phyloP scores from a whole-genome alignment of 2,329 filamentous ascomycete genomes.

The Meredithiella fracta region DNA sequence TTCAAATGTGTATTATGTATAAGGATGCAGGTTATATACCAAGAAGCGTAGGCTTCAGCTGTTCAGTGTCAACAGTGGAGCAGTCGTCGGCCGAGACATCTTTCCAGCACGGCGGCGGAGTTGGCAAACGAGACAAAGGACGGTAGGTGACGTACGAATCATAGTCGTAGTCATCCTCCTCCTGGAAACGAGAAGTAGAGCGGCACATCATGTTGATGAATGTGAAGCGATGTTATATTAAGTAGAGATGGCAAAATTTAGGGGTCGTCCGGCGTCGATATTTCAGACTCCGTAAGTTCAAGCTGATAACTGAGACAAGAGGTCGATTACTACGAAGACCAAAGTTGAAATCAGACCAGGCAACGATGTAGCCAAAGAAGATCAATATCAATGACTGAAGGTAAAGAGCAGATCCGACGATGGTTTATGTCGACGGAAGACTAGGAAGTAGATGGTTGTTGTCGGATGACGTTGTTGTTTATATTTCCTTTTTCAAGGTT shows the following conservation, averaged over 20 bases:
- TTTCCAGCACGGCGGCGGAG: slow-evolving; percentile 42
- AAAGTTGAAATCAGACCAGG: background rate
- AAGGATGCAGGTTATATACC: slow-evolving; percentile 20
- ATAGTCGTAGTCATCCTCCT: slow-evolving; percentile 22
- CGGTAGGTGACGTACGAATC: slow-evolving; percentile 45
- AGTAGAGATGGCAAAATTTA: background rate
- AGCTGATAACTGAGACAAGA: background rate
- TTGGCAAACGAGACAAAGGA: slow-evolving; percentile 50
- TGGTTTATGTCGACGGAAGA: background rate
- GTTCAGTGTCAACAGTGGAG: slow-evolving; percentile 27
- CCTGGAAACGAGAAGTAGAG: slow-evolving; percentile 12
- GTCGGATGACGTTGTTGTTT: background rate
- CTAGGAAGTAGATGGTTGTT: background rate
- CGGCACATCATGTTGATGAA: slow-evolving; percentile 14
- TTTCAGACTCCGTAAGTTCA: background rate
- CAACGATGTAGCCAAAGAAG: too few species aligned
- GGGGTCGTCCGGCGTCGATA: background rate
- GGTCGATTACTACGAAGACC: background rate
- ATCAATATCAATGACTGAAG: background rate
- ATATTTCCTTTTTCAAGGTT: slow-evolving; percentile 10
- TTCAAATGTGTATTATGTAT: background rate
- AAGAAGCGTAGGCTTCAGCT: slow-evolving; percentile 24
- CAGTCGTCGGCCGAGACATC: slow-evolving; percentile 23
- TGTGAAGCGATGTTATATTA: background rate
- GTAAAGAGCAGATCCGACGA: background rate